Conservation (phyloP, 805 yeast species). For the Teunomyces panamensis region DNA sequence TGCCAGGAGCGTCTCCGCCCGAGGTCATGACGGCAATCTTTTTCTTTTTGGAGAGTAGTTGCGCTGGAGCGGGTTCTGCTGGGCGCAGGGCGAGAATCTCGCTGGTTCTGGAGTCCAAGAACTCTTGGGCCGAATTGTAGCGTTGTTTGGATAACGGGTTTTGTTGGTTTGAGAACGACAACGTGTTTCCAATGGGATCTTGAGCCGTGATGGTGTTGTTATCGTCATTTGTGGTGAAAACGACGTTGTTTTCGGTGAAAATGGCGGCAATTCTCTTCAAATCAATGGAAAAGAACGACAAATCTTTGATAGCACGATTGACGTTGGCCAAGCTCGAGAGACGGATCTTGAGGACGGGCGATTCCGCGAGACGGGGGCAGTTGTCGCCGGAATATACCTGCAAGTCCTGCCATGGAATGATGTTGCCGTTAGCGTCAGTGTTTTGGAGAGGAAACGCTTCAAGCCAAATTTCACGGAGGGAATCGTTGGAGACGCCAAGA, state of each 20-base stretch:
- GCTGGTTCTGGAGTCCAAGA: conserved; percentile 21
- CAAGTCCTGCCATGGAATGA: conserved; percentile 42
- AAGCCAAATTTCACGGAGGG: conserved; percentile 69
- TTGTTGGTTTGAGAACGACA: conserved; percentile 24
- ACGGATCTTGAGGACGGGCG: conserved; percentile 36
- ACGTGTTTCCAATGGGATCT: conserved; percentile 37
- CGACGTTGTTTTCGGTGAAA: conserved; percentile 13
- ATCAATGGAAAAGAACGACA: conserved; percentile 32
- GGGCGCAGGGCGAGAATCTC: conserved; percentile 17
- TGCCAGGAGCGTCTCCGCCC: conserved; percentile 82
- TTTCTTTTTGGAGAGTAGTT: conserved; percentile 24
- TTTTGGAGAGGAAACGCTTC: conserved; percentile 59
- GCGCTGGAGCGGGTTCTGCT: not conserved
- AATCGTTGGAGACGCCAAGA: conserved; percentile 62
- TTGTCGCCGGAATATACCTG: conserved; percentile 36
- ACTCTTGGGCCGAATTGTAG: conserved; percentile 25
- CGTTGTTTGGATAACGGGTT: conserved; percentile 17
- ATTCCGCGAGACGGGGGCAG: conserved; percentile 23
- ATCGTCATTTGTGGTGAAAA: too few relatives aligned
- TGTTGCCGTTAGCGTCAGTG: conserved; percentile 28
- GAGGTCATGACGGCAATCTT: conserved; percentile 76
- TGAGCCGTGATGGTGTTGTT: not conserved
- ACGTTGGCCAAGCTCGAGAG: conserved; percentile 18
- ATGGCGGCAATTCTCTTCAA: conserved; percentile 19
- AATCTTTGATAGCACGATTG: conserved; percentile 12